phyloP scores from a whole-genome alignment of 2,329 filamentous ascomycete genomes.

The Talaromyces rugulosus region DNA sequence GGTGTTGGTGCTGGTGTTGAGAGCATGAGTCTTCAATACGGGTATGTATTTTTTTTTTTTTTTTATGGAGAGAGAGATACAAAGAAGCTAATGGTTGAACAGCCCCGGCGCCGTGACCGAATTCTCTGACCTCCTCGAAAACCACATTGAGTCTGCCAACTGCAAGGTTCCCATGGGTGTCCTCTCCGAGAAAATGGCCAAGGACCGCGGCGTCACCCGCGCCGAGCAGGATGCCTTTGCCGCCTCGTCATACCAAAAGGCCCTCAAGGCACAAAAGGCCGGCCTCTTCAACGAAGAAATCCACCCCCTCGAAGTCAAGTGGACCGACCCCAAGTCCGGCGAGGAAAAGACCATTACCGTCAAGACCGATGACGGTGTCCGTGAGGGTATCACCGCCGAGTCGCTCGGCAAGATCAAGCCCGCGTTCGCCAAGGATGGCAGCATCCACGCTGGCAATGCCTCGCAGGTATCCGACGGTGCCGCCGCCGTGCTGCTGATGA shows the following conservation, averaged over 20 bases:
- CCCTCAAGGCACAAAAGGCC: slow-evolving; percentile 72
- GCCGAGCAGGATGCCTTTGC: slow-evolving; percentile 85
- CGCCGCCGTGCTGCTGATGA: slow-evolving; percentile 93
- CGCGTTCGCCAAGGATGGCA: slow-evolving; percentile 85
- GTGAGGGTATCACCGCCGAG: slow-evolving; percentile 79
- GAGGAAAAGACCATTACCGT: slow-evolving; percentile 82
- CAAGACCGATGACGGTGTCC: slow-evolving; percentile 78
- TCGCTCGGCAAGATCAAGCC: slow-evolving; percentile 85
- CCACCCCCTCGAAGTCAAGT: slow-evolving; percentile 77
- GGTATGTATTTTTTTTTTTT: slow-evolving; percentile 49
- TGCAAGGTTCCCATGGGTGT: slow-evolving; percentile 98
- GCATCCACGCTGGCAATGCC: slow-evolving; percentile 94
- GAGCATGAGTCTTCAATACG: slow-evolving; percentile 92
- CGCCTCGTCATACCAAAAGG: slow-evolving; percentile 88
- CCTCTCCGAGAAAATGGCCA: slow-evolving; percentile 91
- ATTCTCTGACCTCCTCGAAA: slow-evolving; percentile 85
- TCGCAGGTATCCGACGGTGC: slow-evolving; percentile 94
- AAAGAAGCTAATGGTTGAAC: neutral
- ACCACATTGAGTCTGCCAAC: slow-evolving; percentile 76
- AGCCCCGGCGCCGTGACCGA: slow-evolving; percentile 81
- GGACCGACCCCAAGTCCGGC: slow-evolving; percentile 83
- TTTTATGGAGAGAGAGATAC: neutral
- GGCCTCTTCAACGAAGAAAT: slow-evolving; percentile 96
- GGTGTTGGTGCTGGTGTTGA: slow-evolving; percentile 93
- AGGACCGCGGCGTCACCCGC: slow-evolving; percentile 70